Evolutionary conservation across 2,329 filamentous ascomycete species (phyloP), one percentile per base, ranked within the genome.

Genomic region (Tolypocladium paradoxum): DNA sequence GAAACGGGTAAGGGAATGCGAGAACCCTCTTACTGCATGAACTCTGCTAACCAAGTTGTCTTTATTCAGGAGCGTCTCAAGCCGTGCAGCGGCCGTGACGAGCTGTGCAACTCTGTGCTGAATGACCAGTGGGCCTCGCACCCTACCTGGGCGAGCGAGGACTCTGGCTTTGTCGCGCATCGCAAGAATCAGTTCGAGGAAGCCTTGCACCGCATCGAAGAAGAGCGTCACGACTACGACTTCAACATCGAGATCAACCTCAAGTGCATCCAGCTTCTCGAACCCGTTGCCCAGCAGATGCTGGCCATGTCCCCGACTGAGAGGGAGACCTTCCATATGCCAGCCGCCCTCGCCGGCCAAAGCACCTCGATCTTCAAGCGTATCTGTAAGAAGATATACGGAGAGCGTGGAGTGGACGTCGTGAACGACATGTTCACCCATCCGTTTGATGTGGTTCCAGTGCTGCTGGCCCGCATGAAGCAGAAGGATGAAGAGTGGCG

Each of bases 111-210:
- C 60, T 85, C 87, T 27, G 92, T 99, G 0, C 76, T 99, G 52
- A 99, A 99, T 60, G 93, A 99, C 61, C 89, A 96, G 60, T 99
- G 93, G 93, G 93, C 93, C 2, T 97, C 92, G 29, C 93, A 99
- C 71, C 93, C 93, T 4, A 99, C 93, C 0, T 99, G 93, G 93
- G 93, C 92, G 1, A 97, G 92, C 1, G 93, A 99, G 69, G 93
- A 99, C 65, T 95, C 89, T 46, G 93, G 93, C 0, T 99, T 99
- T 62, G 92, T 99, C 55, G 93, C 93, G 14, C 93, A 99, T 71
- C 84, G 92, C 57, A 99, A 99, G 79, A 99, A 99, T 62, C 83
- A 87, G 52, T 95, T 87, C 58, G 93, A 99, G 68, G 93, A 99
- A 69, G 88, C 88, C 34, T 81, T 99, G 9, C 93, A 99, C 66